Percentiles rank a stretch among this genome's conserved stretches.
Evolutionary conservation across 73 alveolate genomes (phyloP).

Genomic region (Breviolum minutum): DNA sequence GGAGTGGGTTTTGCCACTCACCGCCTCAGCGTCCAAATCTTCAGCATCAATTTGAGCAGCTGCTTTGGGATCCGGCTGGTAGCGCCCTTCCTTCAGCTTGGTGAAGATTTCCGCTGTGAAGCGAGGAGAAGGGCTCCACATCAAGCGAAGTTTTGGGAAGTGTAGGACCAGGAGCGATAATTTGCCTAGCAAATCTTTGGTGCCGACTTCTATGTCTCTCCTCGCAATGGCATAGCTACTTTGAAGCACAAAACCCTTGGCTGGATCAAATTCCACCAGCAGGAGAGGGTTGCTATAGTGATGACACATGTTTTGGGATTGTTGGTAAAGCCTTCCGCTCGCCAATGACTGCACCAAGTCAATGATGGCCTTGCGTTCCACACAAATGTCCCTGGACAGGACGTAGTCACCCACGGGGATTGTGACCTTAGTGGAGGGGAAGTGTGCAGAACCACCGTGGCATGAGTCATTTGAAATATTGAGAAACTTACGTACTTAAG

Average conservation of each 20-base stretch:
- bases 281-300: constrained; percentile 63
- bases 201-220: constrained; percentile 69
- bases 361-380: constrained; percentile 78
- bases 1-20: not conserved
- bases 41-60: constrained; percentile 58
- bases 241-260: constrained; percentile 71
- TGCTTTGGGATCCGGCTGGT: constrained; percentile 70
- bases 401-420: constrained; percentile 90
- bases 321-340: constrained; percentile 83
- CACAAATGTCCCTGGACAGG: constrained; percentile 73
- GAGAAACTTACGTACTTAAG: not conserved
- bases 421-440: constrained; percentile 8
- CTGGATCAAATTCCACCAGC: constrained; percentile 62
- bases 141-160: constrained; percentile 65
- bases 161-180: constrained; percentile 47
- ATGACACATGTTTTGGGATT: constrained; percentile 71
- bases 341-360: constrained; percentile 68
- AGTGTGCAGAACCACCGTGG: not conserved
- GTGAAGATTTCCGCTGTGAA: constrained; percentile 72
- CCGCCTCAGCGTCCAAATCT: not conserved
- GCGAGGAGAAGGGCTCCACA: constrained; percentile 93
- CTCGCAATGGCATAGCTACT: constrained; percentile 63
- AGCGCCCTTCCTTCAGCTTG: constrained; percentile 73
- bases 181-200: constrained; percentile 78
- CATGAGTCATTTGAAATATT: no score